phyloP scores from a whole-genome alignment of 1,139 yeast species.

The Yamadazyma aaseri region DNA sequence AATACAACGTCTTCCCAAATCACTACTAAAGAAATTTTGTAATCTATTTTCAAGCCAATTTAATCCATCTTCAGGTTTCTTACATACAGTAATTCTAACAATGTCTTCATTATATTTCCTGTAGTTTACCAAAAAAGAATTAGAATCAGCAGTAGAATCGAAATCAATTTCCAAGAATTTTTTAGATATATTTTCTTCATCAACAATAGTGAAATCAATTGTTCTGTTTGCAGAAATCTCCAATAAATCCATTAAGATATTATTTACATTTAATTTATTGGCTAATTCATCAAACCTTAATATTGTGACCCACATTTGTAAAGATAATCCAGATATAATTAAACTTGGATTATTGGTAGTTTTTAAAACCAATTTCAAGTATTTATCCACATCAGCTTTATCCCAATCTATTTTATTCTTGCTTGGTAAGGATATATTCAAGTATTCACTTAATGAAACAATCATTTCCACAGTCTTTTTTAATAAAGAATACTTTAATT shows the following conservation, averaged over 20 bases:
- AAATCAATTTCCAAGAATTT: conserved; percentile 78
- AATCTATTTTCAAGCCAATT: conserved; percentile 78
- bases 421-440: conserved; percentile 43
- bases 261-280: conserved; percentile 46
- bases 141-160: conserved; percentile 81
- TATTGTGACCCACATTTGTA: conserved; percentile 94
- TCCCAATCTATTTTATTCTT: conserved; percentile 46
- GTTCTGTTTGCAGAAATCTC: conserved; percentile 79
- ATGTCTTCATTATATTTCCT: conserved; percentile 87
- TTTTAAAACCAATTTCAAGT: conserved; percentile 69
- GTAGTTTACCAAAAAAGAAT: conserved; percentile 75
- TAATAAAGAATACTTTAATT: conserved; percentile 69
- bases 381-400: conserved; percentile 57
- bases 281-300: conserved; percentile 76
- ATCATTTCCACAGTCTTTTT: conserved; percentile 94
- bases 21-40: conserved; percentile 69
- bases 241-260: conserved; percentile 63
- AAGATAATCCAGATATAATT: conserved; percentile 85
- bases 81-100: conserved; percentile 82
- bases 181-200: conserved; percentile 62
- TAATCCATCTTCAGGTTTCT: conserved; percentile 78
- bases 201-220: conserved; percentile 67
- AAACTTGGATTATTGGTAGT: conserved; percentile 85
- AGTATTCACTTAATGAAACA: conserved; percentile 80
- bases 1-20: conserved; percentile 67